These are phyloP conservation scores for Streptanthus diversifolius DNA, from an alignment of 345 rosid species.

Conservation along the genomic window DNA sequence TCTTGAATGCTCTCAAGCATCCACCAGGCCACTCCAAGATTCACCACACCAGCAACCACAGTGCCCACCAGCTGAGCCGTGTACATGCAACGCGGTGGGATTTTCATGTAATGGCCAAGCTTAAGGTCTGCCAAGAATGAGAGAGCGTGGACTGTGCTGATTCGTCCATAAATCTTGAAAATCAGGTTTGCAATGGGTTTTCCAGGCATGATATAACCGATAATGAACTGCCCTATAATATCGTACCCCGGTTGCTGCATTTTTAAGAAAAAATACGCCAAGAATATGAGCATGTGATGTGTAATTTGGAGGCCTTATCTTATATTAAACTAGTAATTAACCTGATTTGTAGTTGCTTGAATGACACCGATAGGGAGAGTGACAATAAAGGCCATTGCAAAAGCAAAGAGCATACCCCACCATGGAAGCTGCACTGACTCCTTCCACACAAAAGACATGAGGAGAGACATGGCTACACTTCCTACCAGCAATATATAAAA, in stretches of 20 bases:
- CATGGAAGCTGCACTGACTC: slow-evolving; percentile 74
- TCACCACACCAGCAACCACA: slow-evolving; percentile 65
- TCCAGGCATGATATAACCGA: slow-evolving; percentile 87
- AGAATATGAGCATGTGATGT: background rate
- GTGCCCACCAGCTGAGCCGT: slow-evolving; percentile 95
- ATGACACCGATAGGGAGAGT: slow-evolving; percentile 98
- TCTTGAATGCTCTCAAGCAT: slow-evolving; percentile 85
- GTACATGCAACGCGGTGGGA: slow-evolving; percentile 98
- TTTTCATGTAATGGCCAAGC: slow-evolving; percentile 98
- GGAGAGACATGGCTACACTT: slow-evolving; percentile 56
- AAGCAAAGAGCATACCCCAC: slow-evolving; percentile 99
- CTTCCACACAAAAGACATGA: slow-evolving; percentile 81
- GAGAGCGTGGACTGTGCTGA: slow-evolving; percentile 92
- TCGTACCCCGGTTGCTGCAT: slow-evolving; percentile 99
- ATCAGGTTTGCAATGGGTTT: slow-evolving; percentile 91
- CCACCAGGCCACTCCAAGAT: slow-evolving; percentile 99
- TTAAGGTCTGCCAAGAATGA: slow-evolving; percentile 97
- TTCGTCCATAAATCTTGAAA: slow-evolving; percentile 95
- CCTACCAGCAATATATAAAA: slow-evolving; percentile 54
- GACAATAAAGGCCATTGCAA: slow-evolving; percentile 77
- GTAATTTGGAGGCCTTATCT: background rate
- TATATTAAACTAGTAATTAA: background rate
- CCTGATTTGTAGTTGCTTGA: slow-evolving; percentile 99
- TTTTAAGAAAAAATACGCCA: background rate
- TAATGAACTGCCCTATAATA: slow-evolving; percentile 94